Evolutionary conservation across 2,329 filamentous ascomycete genomes (phyloP).

Genomic region (Aotearoamyces nothofagi): DNA sequence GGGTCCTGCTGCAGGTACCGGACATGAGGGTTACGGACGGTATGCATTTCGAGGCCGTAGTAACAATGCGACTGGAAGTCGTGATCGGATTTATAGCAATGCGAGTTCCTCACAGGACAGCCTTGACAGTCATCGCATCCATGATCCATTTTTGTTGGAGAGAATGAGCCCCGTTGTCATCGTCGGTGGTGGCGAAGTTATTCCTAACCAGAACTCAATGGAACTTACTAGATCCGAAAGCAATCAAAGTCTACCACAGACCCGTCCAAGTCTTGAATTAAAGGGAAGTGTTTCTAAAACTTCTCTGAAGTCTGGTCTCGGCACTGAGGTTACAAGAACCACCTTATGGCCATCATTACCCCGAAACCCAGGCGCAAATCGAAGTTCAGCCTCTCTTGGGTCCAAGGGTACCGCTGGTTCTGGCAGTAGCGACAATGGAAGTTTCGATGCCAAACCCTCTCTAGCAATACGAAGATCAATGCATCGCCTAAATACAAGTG

Average conservation of each 20-base stretch:
- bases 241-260: slow-evolving; percentile 27
- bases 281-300: slow-evolving; percentile 18
- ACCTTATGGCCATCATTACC: slow-evolving; percentile 40
- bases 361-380: slow-evolving; percentile 11
- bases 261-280: slow-evolving; percentile 28
- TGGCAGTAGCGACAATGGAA: slow-evolving; percentile 41
- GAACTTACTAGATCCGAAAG: slow-evolving; percentile 34
- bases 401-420: slow-evolving; percentile 22
- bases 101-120: slow-evolving; percentile 36
- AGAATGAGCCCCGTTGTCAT: slow-evolving; percentile 53
- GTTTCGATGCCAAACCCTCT: slow-evolving; percentile 29
- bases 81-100: slow-evolving; percentile 11
- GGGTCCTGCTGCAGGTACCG: slow-evolving; percentile 82
- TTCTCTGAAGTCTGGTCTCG: slow-evolving; percentile 11
- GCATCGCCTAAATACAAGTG: slow-evolving; percentile 31
- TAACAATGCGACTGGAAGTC: slow-evolving; percentile 34
- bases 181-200: slow-evolving; percentile 40
- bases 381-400: no score
- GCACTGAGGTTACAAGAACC: slow-evolving; percentile 23
- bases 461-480: slow-evolving; percentile 39
- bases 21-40: slow-evolving; percentile 72
- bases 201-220: slow-evolving; percentile 43
- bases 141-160: slow-evolving; percentile 43
- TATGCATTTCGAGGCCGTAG: slow-evolving; percentile 47
- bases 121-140: slow-evolving; percentile 25